Conservation (phyloP, 768 basidiomycete species). For the Trametes cinnabarina region DNA sequence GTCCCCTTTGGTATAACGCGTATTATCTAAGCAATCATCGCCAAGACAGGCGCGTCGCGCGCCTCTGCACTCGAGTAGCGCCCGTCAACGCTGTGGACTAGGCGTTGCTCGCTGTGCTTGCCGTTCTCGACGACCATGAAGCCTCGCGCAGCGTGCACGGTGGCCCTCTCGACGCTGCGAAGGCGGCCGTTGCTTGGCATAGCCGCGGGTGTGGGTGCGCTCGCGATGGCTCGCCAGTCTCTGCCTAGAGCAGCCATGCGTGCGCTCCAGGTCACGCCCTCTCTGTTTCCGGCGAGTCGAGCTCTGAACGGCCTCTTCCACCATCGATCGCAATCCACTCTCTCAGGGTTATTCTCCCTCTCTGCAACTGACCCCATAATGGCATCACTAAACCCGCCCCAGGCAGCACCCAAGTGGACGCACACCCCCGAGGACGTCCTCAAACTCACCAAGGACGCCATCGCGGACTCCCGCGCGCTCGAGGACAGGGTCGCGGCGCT, state of each 20-base stretch:
- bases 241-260: slow-evolving; percentile 13
- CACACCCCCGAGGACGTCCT: slow-evolving; percentile 63
- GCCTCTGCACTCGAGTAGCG: not conserved
- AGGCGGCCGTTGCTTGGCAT: slow-evolving; percentile 8
- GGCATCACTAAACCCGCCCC: slow-evolving; percentile 60
- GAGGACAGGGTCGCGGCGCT: slow-evolving; percentile 62
- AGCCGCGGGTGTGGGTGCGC: slow-evolving; percentile 10
- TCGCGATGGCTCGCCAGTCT: slow-evolving; percentile 4
- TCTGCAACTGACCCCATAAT: slow-evolving; percentile 27
- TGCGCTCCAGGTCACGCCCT: slow-evolving; percentile 16
- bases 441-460: slow-evolving; percentile 53
- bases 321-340: slow-evolving; percentile 28
- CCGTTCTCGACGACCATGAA: slow-evolving; percentile 13
- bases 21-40: slow-evolving; percentile 1
- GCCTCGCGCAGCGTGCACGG: slow-evolving; percentile 13
- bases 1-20: not conserved
- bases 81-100: not conserved
- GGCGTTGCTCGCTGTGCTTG: not conserved
- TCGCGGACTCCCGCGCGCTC: slow-evolving; percentile 52
- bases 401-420: slow-evolving; percentile 62
- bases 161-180: slow-evolving; percentile 13
- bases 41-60: not conserved
- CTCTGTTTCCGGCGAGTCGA: not conserved
- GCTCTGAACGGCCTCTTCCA: slow-evolving; percentile 4
- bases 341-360: slow-evolving; percentile 27